Evolutionary conservation across 1,284 basidiomycete species (phyloP), one percentile per base, ranked within the genome.

Genomic region (Wolfiporia cocos): DNA sequence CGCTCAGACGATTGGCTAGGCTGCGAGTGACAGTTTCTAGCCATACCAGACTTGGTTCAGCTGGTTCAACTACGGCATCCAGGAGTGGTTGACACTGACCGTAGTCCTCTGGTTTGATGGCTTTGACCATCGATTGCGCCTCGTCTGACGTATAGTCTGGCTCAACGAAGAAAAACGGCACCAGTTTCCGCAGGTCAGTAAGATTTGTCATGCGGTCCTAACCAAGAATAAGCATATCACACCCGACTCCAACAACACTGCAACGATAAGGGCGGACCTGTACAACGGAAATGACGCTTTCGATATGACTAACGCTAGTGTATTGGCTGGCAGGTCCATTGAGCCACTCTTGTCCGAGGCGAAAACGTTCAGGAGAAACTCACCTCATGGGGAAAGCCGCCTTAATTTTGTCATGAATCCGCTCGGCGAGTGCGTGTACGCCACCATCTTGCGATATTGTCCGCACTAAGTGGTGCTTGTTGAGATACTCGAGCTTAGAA

Each of bases 141-240:
- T 84, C 79, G 0, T 70, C 57, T 1, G 73, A 68, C 1, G 61
- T 48, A 44, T 80, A 72, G 42, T 81, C 67, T 0, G 89, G 89
- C 5, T 78, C 72, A 17, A 74, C 57, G 59, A 92, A 95, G 63
- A 93, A 81, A 60, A 83, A 92, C 0, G 83, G 76, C 0, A 78
- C 82, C 14, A 81, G 65, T 1, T 56, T 54, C 0, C 84, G 74
- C 34, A 93, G 71, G 46, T 92, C 87, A 32, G 71, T 67, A 28
- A 92, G 58, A 35, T 79, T 82, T 5, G 71, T 72, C 2, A 86
- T 65, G 17, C 90, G 81, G 29, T 86, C 79, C 84, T 91, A 33
- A 20, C 34, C 37, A 37, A 22, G 24, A 4, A 17, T 24, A 19
- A 37, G 37, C n/a, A n/a, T n/a, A n/a, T n/a, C n/a, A n/a, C n/a